Base-by-base conservation (phyloP, 768 basidiomycete species). In the Leccinum variicolor region DNA sequence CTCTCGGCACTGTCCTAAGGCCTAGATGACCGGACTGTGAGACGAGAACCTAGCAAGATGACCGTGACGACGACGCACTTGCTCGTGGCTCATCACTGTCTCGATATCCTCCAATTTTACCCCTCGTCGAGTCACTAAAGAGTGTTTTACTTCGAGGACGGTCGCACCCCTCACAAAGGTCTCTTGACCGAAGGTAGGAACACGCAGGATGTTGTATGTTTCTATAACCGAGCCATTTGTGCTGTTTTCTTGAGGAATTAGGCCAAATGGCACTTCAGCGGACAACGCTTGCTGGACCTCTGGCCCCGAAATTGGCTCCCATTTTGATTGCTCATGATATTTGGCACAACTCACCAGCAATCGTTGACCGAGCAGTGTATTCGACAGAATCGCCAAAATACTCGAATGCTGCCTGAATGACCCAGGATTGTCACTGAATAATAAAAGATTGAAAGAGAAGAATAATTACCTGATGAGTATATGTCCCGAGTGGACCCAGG, bases 241-340 rank as follows among this genome's bases (percentile, higher is more conserved):
- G 15, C 84, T 84, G 63, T 93, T 93, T 71, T 93, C 90, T 69
- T 89, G 87, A 21, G 90, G 90, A 28, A 92, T 76, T n/a, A 92
- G 77, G 25, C 81, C 90, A 50, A 83, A 76, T 31, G 75, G 71
- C 14, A 73, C 66, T 6, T 67, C 67, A 11, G 74, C 55, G 6
- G 81, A 78, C 41, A 92, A 69, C 17, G 79, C 70, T 46, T 77
- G 67, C 58, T 87, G 85, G 23, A 86, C 84, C 57, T 81, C 90
- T 92, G 66, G 41, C 9, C 28, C 50, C 31, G 14, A 39, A 8
- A 19, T 61, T 49, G 43, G 56, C 49, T 25, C n/a, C 31, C n/a
- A 21, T 31, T 7, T 39, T 17, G 14, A 45, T 50, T 4, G 23
- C 19, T 15, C 19, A 41, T 17, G 34, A 6, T 14, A 41, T 21